Percentiles rank a stretch among this genome's conserved stretches.
Conservation (phyloP, 176 grass and related monocot genomes). For the Chloris gayana region DNA sequence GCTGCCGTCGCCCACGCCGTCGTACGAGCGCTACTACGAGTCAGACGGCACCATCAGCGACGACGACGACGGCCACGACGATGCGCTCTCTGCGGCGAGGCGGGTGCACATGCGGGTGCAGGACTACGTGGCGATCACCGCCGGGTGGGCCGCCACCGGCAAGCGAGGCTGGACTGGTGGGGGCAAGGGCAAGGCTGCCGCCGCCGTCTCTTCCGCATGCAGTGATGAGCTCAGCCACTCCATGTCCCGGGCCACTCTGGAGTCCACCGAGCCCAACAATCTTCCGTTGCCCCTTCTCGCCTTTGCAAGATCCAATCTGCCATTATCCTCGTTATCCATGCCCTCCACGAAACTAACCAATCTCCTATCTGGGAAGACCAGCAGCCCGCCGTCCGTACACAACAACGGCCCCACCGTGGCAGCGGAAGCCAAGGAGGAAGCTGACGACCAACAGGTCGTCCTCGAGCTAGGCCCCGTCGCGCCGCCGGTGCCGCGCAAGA, state of each 20-base stretch:
- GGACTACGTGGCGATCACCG: not conserved
- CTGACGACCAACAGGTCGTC: not conserved
- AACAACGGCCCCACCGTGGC: not conserved
- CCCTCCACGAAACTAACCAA: not conserved
- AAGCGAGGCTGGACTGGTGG: slow-evolving; percentile 23
- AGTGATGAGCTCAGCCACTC: not conserved
- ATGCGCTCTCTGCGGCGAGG: not conserved
- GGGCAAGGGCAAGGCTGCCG: not conserved
- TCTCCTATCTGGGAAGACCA: not conserved
- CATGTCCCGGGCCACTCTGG: not conserved
- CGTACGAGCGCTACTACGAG: not conserved
- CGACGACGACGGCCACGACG: not conserved
- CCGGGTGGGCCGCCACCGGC: slow-evolving; percentile 23
- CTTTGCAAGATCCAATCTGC: not conserved
- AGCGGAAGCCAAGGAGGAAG: not conserved
- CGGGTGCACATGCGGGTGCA: too few relatives aligned
- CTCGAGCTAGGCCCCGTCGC: not conserved
- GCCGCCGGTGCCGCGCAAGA: not conserved
- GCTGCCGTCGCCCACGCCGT: slow-evolving; percentile 1
- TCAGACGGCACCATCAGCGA: slow-evolving; percentile 29
- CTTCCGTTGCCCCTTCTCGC: not conserved
- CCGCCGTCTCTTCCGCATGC: not conserved
- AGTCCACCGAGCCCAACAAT: not conserved
- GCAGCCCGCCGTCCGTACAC: not conserved
- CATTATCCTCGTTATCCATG: not conserved